Evolutionary conservation across 2,329 filamentous ascomycete species (phyloP).

Genomic region (Alternaria rosae): DNA sequence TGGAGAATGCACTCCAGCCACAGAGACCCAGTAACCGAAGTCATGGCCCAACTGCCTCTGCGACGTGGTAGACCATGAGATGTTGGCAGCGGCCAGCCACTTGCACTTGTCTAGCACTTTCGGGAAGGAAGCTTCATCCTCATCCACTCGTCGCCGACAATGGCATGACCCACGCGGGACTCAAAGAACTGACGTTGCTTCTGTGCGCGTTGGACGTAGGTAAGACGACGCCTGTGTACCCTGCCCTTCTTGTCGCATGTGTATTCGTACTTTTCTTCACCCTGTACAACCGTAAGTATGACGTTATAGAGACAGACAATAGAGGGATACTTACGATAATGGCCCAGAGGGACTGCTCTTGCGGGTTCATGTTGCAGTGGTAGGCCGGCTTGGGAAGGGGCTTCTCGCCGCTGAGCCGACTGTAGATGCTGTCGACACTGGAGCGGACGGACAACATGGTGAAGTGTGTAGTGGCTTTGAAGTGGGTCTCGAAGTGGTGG

Average conservation of each 20-base stretch:
- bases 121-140: conserved; percentile 23
- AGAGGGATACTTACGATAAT: conserved; percentile 23
- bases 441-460: conserved; percentile 21
- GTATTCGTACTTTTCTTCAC: conserved; percentile 26
- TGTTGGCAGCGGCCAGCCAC: neutral
- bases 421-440: conserved; percentile 18
- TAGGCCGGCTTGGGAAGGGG: conserved; percentile 26
- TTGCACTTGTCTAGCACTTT: conserved; percentile 6
- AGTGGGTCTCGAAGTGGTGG: neutral
- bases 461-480: conserved; percentile 3
- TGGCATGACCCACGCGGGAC: conserved; percentile 24
- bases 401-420: conserved; percentile 26
- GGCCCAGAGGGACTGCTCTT: conserved; percentile 25
- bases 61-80: neutral
- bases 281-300: conserved; percentile 16
- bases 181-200: conserved; percentile 30
- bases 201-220: conserved; percentile 14
- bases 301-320: neutral
- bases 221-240: conserved; percentile 24
- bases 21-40: conserved; percentile 7
- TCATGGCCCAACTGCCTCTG: neutral
- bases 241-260: conserved; percentile 17
- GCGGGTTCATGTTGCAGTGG: conserved; percentile 30
- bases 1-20: conserved; percentile 1
- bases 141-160: conserved; percentile 36